Percentiles rank a stretch among this genome's conserved stretches.
phyloP scores from a whole-genome alignment of 129 eudicot genomes.

The Artemisia argyi region DNA sequence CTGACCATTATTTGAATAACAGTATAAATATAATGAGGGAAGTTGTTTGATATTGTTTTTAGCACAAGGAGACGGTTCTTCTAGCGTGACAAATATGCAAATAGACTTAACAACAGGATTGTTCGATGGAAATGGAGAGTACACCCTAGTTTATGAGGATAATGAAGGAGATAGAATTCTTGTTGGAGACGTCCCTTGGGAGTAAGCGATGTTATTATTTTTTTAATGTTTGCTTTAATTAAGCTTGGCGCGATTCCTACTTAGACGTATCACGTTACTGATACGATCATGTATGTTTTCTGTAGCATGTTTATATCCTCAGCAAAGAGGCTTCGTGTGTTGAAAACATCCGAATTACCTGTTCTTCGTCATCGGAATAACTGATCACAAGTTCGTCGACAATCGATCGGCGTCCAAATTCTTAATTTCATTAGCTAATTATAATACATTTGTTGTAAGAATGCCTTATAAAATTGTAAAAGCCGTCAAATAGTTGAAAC shows the following conservation, averaged over 20 bases:
- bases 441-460: slow-evolving; percentile 4
- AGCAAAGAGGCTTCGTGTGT: slow-evolving; percentile 84
- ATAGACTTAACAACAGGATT: slow-evolving; percentile 49
- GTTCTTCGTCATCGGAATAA: slow-evolving; percentile 24
- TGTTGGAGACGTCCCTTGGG: slow-evolving; percentile 99
- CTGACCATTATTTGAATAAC: not conserved
- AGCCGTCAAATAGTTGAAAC: not conserved
- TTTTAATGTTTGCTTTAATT: too few relatives aligned
- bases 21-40: not conserved
- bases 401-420: not conserved
- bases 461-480: slow-evolving; percentile 11
- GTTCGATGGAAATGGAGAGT: slow-evolving; percentile 80
- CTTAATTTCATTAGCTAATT: slow-evolving; percentile 11
- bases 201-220: slow-evolving; percentile 45
- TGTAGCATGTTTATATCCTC: slow-evolving; percentile 86
- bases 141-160: slow-evolving; percentile 90
- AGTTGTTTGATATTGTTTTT: not conserved
- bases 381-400: not conserved
- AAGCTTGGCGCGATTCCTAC: too few relatives aligned
- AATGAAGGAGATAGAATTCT: slow-evolving; percentile 98
- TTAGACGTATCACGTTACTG: not conserved
- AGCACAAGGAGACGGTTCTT: slow-evolving; percentile 68
- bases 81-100: slow-evolving; percentile 21
- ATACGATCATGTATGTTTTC: not conserved
- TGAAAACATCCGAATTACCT: slow-evolving; percentile 73